A percentile compares a stretch with the other conserved stretches of the same genome.
These are phyloP conservation scores for Paraphoma chrysanthemicola DNA, from an alignment of 2,329 filamentous ascomycete genomes.

Conservation along the genomic window DNA sequence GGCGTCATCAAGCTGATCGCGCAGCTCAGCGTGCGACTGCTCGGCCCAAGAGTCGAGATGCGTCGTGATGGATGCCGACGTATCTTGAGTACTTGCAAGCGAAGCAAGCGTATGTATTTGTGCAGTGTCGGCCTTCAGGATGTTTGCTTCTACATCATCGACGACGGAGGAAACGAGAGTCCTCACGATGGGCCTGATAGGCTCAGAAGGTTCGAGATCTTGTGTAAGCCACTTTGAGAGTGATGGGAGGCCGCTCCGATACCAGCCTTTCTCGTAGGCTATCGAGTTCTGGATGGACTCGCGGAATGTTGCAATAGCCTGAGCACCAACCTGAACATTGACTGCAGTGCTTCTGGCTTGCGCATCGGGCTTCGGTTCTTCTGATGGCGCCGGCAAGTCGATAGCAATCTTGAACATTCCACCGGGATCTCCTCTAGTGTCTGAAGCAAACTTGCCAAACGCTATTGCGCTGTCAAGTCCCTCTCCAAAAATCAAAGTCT, in stretches of 20 bases:
- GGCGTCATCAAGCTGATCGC: conserved; percentile 77
- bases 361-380: conserved; percentile 38
- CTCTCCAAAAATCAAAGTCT: conserved; percentile 74
- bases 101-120: conserved; percentile 43
- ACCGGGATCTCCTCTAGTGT: conserved; percentile 47
- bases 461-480: conserved; percentile 73
- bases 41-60: conserved; percentile 77
- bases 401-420: conserved; percentile 63
- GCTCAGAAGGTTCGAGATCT: conserved; percentile 42
- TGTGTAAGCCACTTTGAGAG: conserved; percentile 69
- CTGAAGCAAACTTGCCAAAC: conserved; percentile 50
- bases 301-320: conserved; percentile 72
- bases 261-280: conserved; percentile 77
- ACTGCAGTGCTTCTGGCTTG: conserved; percentile 53
- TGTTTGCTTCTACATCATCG: conserved; percentile 58
- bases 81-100: conserved; percentile 51
- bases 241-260: conserved; percentile 70
- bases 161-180: conserved; percentile 73
- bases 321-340: conserved; percentile 67
- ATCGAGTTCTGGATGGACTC: conserved; percentile 73
- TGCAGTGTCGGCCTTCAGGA: conserved; percentile 59
- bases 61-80: conserved; percentile 60
- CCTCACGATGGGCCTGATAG: conserved; percentile 71
- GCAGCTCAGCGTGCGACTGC: conserved; percentile 80
- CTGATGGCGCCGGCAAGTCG: conserved; percentile 58